Conservation (phyloP, 2,329 filamentous ascomycete species). For the Apiospora sp. region DNA sequence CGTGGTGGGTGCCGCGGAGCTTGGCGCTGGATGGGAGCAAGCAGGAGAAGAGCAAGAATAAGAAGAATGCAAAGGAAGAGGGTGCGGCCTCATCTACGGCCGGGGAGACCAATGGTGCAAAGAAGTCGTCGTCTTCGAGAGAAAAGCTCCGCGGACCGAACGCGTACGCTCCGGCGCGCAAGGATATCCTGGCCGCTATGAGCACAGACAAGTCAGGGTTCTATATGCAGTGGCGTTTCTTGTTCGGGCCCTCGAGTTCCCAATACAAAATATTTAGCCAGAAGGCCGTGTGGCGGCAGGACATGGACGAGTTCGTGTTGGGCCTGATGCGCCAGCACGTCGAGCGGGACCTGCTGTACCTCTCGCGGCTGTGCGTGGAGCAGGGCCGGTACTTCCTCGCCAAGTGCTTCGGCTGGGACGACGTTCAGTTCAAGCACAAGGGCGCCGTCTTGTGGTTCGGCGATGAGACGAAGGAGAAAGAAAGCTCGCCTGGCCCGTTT, state of each 20-base stretch:
- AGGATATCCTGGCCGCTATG: conserved; percentile 43
- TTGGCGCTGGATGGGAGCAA: conserved; percentile 37
- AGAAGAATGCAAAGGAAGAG: conserved; percentile 26
- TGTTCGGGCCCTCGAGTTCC: conserved; percentile 31
- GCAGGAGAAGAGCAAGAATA: conserved; percentile 4
- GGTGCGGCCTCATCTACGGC: not conserved
- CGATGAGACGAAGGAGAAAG: conserved; percentile 18
- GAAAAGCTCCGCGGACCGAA: conserved; percentile 34
- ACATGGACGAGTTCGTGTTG: conserved; percentile 64
- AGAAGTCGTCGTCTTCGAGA: conserved; percentile 5
- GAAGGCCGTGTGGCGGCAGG: conserved; percentile 55
- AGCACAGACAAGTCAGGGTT: conserved; percentile 28
- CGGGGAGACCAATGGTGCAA: not conserved
- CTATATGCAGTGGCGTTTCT: conserved; percentile 23
- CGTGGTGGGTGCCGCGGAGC: conserved; percentile 65
- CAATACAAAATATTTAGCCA: conserved; percentile 27
- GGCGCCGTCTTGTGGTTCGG: conserved; percentile 57
- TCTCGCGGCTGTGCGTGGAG: conserved; percentile 42
- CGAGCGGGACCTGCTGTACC: conserved; percentile 53
- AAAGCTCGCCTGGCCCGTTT: conserved; percentile 46
- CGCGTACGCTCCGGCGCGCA: conserved; percentile 43
- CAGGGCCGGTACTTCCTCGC: conserved; percentile 49
- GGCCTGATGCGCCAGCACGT: conserved; percentile 57
- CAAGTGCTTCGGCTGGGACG: conserved; percentile 53
- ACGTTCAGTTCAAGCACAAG: conserved; percentile 47